These are phyloP conservation scores for Ambrosia hybrid DNA, from an alignment of 140 eudicot genomes.

Conservation along the genomic window DNA sequence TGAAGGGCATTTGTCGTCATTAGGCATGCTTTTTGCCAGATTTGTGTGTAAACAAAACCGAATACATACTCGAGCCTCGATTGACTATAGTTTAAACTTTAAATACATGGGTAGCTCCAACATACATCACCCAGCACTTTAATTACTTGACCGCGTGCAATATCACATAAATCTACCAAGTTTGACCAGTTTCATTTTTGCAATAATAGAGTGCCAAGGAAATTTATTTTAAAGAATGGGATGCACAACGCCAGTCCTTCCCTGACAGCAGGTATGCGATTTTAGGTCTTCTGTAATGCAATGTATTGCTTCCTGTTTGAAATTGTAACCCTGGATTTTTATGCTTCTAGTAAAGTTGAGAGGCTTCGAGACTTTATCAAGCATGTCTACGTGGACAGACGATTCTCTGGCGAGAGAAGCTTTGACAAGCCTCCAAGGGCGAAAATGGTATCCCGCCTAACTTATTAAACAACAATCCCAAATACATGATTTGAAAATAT, in stretches of 20 bases:
- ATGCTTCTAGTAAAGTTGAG: slow-evolving; percentile 60
- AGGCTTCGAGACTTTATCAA: slow-evolving; percentile 78
- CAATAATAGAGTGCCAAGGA: slow-evolving; percentile 69
- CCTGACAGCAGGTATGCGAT: slow-evolving; percentile 70
- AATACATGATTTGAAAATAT: slow-evolving; percentile 6
- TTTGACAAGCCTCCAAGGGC: slow-evolving; percentile 62
- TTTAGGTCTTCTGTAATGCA: slow-evolving; percentile 9
- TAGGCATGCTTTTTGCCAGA: background rate
- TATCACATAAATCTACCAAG: slow-evolving; percentile 3
- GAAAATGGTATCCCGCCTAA: slow-evolving; percentile 46
- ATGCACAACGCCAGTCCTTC: slow-evolving; percentile 59
- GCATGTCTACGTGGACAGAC: slow-evolving; percentile 85
- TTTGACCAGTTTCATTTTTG: slow-evolving; percentile 6
- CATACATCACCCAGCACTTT: background rate
- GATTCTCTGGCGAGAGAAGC: slow-evolving; percentile 71
- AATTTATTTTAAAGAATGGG: slow-evolving; percentile 79
- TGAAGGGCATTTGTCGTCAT: background rate
- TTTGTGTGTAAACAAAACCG: background rate
- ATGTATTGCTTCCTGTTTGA: slow-evolving; percentile 8
- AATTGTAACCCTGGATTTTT: slow-evolving; percentile 14
- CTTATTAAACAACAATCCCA: slow-evolving; percentile 1
- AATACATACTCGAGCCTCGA: background rate
- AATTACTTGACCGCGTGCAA: background rate
- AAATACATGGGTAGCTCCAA: background rate
- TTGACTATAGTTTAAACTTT: background rate